phyloP scores from a whole-genome alignment of 805 yeast genomes.

The Crinitomyces ghanaensis region DNA sequence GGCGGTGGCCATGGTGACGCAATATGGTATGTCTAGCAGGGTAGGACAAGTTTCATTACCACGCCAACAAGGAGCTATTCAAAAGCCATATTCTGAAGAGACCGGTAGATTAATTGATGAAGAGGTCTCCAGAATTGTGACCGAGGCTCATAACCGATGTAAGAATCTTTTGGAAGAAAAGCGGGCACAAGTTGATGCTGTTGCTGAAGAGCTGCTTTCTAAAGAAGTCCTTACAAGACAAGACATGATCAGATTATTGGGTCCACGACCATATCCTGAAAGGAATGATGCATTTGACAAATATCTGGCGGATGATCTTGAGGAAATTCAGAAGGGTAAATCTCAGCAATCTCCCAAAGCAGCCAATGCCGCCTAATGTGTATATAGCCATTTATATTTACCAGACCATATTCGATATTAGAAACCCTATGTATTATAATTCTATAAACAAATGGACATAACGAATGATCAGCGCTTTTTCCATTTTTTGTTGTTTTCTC shows the following conservation, averaged over 20 bases:
- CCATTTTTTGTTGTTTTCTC: too few relatives aligned
- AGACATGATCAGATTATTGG: constrained; percentile 66
- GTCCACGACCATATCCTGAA: constrained; percentile 69
- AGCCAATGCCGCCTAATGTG: too few relatives aligned
- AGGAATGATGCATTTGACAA: constrained; percentile 84
- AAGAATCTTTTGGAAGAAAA: constrained; percentile 45
- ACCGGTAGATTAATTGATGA: constrained; percentile 57
- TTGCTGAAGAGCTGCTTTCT: constrained; percentile 58
- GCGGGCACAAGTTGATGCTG: constrained; percentile 48
- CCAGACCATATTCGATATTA: too few relatives aligned
- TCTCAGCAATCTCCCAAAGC: too few relatives aligned
- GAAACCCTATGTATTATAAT: too few relatives aligned
- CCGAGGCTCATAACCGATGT: constrained; percentile 55
- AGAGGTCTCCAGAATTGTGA: constrained; percentile 58
- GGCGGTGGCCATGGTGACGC: constrained; percentile 83
- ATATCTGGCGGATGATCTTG: constrained; percentile 36
- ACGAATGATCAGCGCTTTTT: too few relatives aligned
- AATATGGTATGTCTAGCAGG: constrained; percentile 76
- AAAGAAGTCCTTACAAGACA: constrained; percentile 76
- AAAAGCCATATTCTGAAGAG: constrained; percentile 59
- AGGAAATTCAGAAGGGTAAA: too few relatives aligned
- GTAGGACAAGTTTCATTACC: constrained; percentile 59
- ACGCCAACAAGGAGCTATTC: constrained; percentile 24
- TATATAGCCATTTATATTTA: too few relatives aligned
- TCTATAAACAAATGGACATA: too few relatives aligned